A percentile compares a stretch with the other conserved stretches of the same genome.
Evolutionary conservation across 139 green algal genomes (phyloP).

Genomic region (Bryopsis sp.): DNA sequence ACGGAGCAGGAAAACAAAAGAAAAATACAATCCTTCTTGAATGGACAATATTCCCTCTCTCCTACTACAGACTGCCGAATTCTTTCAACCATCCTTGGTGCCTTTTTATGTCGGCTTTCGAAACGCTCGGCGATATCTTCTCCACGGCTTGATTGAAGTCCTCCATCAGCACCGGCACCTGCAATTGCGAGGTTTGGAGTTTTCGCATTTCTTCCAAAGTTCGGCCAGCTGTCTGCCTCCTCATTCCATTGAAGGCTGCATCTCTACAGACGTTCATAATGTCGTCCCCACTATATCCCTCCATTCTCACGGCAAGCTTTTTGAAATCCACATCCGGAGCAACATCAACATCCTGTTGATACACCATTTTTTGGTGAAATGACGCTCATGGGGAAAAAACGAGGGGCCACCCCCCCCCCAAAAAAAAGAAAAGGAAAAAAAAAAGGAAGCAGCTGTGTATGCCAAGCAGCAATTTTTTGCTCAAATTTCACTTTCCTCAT

Average conservation of each 20-base stretch:
- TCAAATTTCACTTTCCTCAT: slow-evolving; percentile 7
- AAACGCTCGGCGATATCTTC: slow-evolving; percentile 75
- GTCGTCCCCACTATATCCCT: slow-evolving; percentile 85
- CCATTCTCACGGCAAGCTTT: slow-evolving; percentile 43
- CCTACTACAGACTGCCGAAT: slow-evolving; percentile 56
- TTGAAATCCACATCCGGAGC: slow-evolving; percentile 58
- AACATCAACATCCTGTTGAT: slow-evolving; percentile 47
- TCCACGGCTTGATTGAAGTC: slow-evolving; percentile 58
- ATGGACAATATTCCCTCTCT: not conserved
- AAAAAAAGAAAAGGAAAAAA: not conserved
- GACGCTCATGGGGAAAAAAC: too few relatives aligned
- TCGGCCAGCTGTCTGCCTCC: slow-evolving; percentile 67
- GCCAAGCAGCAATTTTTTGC: slow-evolving; percentile 8
- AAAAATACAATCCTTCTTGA: too few relatives aligned
- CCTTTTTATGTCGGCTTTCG: slow-evolving; percentile 60
- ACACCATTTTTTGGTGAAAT: too few relatives aligned
- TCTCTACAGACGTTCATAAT: slow-evolving; percentile 86
- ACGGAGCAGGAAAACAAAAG: too few relatives aligned
- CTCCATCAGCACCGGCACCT: slow-evolving; percentile 33
- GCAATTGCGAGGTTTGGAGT: slow-evolving; percentile 23
- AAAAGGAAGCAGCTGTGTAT: too few relatives aligned
- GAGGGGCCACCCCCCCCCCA: not conserved
- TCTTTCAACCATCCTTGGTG: slow-evolving; percentile 68
- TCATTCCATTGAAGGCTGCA: slow-evolving; percentile 84
- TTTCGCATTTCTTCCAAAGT: slow-evolving; percentile 45